Base-by-base conservation (phyloP, 2,329 filamentous ascomycete genomes). In the Triangularia verruculosa region DNA sequence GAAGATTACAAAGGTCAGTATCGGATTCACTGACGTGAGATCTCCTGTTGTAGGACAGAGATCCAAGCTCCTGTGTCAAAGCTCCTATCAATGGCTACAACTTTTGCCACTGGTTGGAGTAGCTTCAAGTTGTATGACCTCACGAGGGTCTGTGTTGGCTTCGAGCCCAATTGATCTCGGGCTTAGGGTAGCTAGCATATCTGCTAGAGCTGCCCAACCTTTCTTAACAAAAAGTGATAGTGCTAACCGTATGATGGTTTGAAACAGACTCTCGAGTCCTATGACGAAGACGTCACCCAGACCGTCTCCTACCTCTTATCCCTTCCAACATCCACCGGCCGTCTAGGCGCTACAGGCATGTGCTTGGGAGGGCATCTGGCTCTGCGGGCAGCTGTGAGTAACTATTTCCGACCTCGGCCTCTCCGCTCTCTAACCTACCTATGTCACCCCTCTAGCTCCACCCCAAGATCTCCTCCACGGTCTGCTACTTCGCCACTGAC, bases 401-500 rank as follows among this genome's bases (percentile, higher is more conserved):
- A 5, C 9, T 8, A 2, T 32, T 60, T 59, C 17, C 15, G 15
- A 34, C 24, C 32, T 4, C 17, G 11, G 24, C 43, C 9, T 28
- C 55, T 39, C 27, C 30, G 32, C 12, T 32, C 24, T 52, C 22
- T 58, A 61, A 63, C 63, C 22, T 57, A 17, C 52, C 12, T 59
- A 2, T 20, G 4, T 25, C 32, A 22, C n/a, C 39, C 30, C 56
- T 34, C 22, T 66, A 85, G 71, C 83, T 97, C 57, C 92, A 97
- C 75, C 82, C 85, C 22, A 85, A 93, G 62, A 86, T 97, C 64
- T 83, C 83, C 43, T 91, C 92, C 28, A 87, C 88, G 39, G 89
- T 96, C 28, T 89, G 92, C 75, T 98, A 93, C 80, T 97, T 97
- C 77, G 92, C 92, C 8, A 97, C 93, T 6, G 94, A 97, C 78